Evolutionary conservation across 1,284 basidiomycete genomes (phyloP), one percentile per base, ranked within the genome.

Genomic region (Kwoniella shivajii): DNA sequence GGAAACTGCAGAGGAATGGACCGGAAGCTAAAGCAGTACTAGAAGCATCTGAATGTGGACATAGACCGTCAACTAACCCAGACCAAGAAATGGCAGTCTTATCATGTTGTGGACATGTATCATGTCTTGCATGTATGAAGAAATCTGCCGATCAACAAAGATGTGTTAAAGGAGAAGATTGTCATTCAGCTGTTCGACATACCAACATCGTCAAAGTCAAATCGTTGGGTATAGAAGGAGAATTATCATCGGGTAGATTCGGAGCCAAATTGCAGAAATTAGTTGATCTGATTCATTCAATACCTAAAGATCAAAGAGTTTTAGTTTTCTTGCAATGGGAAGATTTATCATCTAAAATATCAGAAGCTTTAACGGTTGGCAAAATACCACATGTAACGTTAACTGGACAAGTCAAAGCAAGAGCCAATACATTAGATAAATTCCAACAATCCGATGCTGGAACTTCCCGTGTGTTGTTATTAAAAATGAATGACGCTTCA

Each of bases 281-380:
- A 50, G 85, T 95, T 30, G 80, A 88, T 30, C 78, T 96, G 61
- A 88, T 97, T 78, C 86, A 86, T 85, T 88, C 74, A 36, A 84
- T 94, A 24, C 86, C 88, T 1, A 83, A 84, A 64, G 80, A 86
- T 14, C 91, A 96, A 65, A 86, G 91, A 2, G 84, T 94, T 13
- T 83, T 97, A 37, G 85, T 97, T 51, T 97, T 97, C 76, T 88
- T 95, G 13, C 93, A 97, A 70, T 97, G 95, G 82, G 87, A 86
- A 9, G 94, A 96, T 74, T 83, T 97, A 59, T 90, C 89, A 82
- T 85, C 86, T 71, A 96, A 95, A 76, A 89, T 96, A 36, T 85
- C 85, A 6, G 89, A 92, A 59, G 90, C 91, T 0, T 83, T 97
- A 59, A 79, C 76, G 1, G 83, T 84, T 42, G 84, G 91, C 68